These are phyloP conservation scores for Breynia disticha DNA, from an alignment of 441 rosid genomes.

Conservation along the genomic window DNA sequence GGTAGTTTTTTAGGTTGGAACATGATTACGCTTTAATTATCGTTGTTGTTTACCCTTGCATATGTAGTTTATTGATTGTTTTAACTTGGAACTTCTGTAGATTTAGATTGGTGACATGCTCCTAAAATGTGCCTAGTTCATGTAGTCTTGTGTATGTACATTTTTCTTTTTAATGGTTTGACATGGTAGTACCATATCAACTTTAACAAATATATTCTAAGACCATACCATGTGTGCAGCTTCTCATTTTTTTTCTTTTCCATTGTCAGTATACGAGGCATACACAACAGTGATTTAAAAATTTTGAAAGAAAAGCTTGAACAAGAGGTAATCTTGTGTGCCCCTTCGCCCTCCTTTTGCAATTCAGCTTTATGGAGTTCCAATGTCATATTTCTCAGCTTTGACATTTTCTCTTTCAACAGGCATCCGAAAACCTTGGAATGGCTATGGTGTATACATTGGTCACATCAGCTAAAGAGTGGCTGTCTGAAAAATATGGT, in stretches of 20 bases:
- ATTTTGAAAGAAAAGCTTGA: constrained; percentile 74
- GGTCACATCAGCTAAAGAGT: constrained; percentile 84
- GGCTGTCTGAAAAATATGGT: constrained; percentile 77
- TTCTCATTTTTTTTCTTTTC: constrained; percentile 6
- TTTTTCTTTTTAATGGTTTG: too few species aligned
- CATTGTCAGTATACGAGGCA: constrained; percentile 67
- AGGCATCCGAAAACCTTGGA: constrained; percentile 93
- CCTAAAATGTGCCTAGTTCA: too few species aligned
- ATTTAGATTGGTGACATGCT: too few species aligned
- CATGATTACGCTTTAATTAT: not conserved
- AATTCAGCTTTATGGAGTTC: too few species aligned
- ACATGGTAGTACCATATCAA: too few species aligned
- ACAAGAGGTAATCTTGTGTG: constrained; percentile 55
- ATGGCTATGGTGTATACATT: constrained; percentile 95
- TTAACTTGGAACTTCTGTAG: too few species aligned
- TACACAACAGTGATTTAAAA: constrained; percentile 60
- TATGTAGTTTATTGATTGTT: too few species aligned
- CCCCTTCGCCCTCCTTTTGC: not conserved
- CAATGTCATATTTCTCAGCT: not conserved
- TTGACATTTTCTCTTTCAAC: constrained; percentile 6
- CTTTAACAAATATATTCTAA: too few species aligned
- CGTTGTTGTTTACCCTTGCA: too few species aligned
- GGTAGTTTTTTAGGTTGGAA: not conserved
- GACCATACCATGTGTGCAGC: not conserved
- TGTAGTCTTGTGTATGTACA: too few species aligned